Evolutionary conservation across 768 basidiomycete genomes (phyloP), one percentile per base, ranked within the genome.

Genomic region (Pleurotus giganteus): DNA sequence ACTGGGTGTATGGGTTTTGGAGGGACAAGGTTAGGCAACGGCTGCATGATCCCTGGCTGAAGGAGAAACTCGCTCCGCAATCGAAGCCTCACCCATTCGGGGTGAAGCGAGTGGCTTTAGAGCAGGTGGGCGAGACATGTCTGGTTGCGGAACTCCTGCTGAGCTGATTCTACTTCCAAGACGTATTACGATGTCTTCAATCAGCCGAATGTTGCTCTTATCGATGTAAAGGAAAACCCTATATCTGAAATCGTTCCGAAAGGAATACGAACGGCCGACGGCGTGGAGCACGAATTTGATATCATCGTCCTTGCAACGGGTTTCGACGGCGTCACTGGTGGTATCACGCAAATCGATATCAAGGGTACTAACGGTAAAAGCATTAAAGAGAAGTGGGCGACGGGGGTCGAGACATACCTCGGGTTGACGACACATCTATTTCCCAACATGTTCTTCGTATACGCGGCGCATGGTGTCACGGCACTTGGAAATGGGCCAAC

Each of bases 81-180:
- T 36, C 53, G 13, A 37, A 61, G 13, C 60, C 61, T 1, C 65
- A 67, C 45, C 63, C 66, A 6, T 65, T 67, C n/a, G 66, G 63
- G 29, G 50, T 55, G 3, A 67, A 67, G 31, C 62, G 66, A n/a
- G 47, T 58, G 4, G 57, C 32, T 11, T 54, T 66, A 4, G 65
- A 66, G 53, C 58, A 61, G n/a, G 44, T 45, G 9, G 8, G 44
- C 2, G 7, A 15, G 15, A 7, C 7, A n/a, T n/a, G n/a, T n/a
- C n/a, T n/a, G n/a, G n/a, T n/a, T n/a, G n/a, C n/a, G n/a, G n/a
- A n/a, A n/a, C n/a, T n/a, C n/a, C n/a, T n/a, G n/a, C n/a, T n/a
- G n/a, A n/a, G n/a, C n/a, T n/a, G n/a, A n/a, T n/a, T n/a, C n/a
- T n/a, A n/a, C n/a, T n/a, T n/a, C n/a, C n/a, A n/a, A 55, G 39